phyloP scores from a whole-genome alignment of 495 filamentous ascomycete species.

The Elasticomyces elasticus region DNA sequence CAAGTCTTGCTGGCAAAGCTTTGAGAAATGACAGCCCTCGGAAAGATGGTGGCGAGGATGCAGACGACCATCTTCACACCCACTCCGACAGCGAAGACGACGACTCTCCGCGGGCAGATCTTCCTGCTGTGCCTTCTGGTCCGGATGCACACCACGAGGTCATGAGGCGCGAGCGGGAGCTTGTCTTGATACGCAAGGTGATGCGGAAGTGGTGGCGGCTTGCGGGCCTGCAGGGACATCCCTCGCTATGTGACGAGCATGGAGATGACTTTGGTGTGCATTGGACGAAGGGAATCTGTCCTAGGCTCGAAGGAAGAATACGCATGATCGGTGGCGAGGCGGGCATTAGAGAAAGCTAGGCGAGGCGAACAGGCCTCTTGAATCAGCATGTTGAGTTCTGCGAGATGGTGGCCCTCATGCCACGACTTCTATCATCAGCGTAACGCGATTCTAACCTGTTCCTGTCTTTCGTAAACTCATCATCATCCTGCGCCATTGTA shows the following conservation, averaged over 20 bases:
- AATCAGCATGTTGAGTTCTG: not conserved
- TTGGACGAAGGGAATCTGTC: slow-evolving; percentile 73
- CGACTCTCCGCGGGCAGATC: slow-evolving; percentile 29
- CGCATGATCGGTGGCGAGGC: slow-evolving; percentile 11
- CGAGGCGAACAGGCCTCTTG: too few species aligned
- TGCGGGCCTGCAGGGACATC: slow-evolving; percentile 44
- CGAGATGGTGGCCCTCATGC: too few species aligned
- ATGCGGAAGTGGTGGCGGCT: slow-evolving; percentile 66
- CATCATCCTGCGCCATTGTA: too few species aligned
- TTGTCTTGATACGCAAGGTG: slow-evolving; percentile 40
- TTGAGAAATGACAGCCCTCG: not conserved
- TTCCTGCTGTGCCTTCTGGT: slow-evolving; percentile 11
- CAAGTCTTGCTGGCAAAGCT: slow-evolving; percentile 11
- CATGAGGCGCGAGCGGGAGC: slow-evolving; percentile 22
- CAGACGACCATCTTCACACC: not conserved
- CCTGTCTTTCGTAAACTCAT: too few species aligned
- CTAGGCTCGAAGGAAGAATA: slow-evolving; percentile 69
- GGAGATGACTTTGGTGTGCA: slow-evolving; percentile 51
- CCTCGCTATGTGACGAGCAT: slow-evolving; percentile 36
- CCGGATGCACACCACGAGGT: slow-evolving; percentile 1
- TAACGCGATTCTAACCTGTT: too few species aligned
- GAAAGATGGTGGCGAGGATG: not conserved
- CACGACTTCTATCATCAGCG: too few species aligned
- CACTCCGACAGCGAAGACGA: slow-evolving; percentile 21
- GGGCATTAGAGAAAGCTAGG: too few species aligned